Conservation (phyloP, 257 asterid genomes). For the Fraxinus americana region DNA sequence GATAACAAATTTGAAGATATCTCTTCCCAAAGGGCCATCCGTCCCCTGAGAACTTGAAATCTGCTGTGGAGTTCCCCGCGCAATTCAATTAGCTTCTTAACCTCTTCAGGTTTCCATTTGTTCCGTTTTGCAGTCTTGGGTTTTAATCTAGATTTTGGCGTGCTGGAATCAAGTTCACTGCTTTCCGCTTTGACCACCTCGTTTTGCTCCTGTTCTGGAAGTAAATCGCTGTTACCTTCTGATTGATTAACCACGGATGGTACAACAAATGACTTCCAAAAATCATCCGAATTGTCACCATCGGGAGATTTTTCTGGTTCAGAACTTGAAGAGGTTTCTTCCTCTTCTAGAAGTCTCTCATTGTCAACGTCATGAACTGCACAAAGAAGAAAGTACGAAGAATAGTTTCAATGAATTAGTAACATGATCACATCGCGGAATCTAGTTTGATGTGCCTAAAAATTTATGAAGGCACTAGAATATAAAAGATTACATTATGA, state of each 20-base stretch:
- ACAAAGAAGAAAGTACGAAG: constrained; percentile 21
- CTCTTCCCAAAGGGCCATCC: constrained; percentile 99
- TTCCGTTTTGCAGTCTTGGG: constrained; percentile 62
- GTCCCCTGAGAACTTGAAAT: constrained; percentile 87
- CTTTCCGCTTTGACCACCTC: constrained; percentile 40
- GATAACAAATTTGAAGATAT: constrained; percentile 67
- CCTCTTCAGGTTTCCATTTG: constrained; percentile 93
- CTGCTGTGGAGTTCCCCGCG: constrained; percentile 84
- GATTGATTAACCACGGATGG: constrained; percentile 29
- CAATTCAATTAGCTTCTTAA: constrained; percentile 68
- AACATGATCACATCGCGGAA: not conserved
- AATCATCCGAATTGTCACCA: constrained; percentile 48
- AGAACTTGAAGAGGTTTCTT: constrained; percentile 40
- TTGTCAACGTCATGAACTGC: constrained; percentile 45
- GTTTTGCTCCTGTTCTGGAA: constrained; percentile 37
- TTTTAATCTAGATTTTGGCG: constrained; percentile 43
- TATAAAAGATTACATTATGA: not conserved
- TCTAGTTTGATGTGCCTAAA: not conserved
- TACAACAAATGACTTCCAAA: constrained; percentile 51
- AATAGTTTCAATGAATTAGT: not conserved
- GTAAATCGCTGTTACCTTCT: constrained; percentile 27
- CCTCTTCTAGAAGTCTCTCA: constrained; percentile 43
- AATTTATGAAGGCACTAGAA: not conserved
- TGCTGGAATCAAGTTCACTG: constrained; percentile 42
- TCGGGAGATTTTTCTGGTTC: constrained; percentile 29